Base-by-base conservation (phyloP, 179 eudicot species). In the Sideroxylon spinosum region DNA sequence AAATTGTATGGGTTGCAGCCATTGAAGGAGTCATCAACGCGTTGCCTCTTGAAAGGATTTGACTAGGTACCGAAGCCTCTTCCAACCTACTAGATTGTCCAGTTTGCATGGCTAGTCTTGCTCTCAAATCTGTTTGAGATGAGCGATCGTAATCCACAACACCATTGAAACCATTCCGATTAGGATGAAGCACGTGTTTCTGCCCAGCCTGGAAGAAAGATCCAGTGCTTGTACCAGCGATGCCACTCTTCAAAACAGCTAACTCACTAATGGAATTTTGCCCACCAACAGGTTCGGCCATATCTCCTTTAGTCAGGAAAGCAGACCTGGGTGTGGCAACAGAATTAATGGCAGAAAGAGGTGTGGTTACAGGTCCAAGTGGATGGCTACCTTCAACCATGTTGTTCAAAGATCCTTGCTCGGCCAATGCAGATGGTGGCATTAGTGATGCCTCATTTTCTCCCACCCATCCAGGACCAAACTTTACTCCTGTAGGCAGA, bases 391-490 rank as follows among this genome's bases (percentile, higher is more conserved):
- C 86, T 52, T 56, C 78, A 16, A 78, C 73, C 25, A 80, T 70
- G 75, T 61, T 75, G 67, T 73, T 76, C 75, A 84, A 71, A 48
- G 68, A 83, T 75, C 78, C 82, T 60, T 66, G 82, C 77, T 86
- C 90, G 13, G 81, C 65, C 49, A 80, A 60, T 57, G 61, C 69
- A 28, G 83, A 64, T 57, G 68, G 59, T 16, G 79, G 82, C 26
- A 56, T 68, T 26, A 82, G 76, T n/a, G 88, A 76, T 20, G 69
- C 57, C 61, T 84, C 88, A 23, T 68, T 74, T 78, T 91, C 97
- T 25, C 86, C 91, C 23, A 94, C 93, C 90, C 96, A 93, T 48
- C 98, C 97, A 23, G 93, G 98, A 73, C 94, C 97, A 78, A 90
- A 93, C 52, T 87, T 84, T 25, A 82, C 81, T 53, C 90, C 91